phyloP scores from a whole-genome alignment of 2,329 filamentous ascomycete species.

The Fusarium brevicatenulatum region DNA sequence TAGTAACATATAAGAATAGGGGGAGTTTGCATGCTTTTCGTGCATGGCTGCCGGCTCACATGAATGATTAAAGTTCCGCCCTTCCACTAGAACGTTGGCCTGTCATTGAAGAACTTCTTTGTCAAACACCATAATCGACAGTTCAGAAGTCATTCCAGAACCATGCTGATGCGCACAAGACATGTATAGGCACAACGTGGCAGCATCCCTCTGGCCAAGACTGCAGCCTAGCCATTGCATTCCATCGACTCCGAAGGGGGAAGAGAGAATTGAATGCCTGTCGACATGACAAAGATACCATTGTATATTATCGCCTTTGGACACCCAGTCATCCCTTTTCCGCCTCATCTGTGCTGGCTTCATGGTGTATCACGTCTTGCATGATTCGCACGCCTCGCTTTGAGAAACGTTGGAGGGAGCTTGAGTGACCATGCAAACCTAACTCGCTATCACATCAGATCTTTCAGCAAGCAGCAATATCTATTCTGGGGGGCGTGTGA shows the following conservation, averaged over 20 bases:
- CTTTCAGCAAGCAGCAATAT: not conserved
- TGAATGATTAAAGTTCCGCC: slow-evolving; percentile 43
- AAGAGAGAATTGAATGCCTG: slow-evolving; percentile 16
- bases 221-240: slow-evolving; percentile 27
- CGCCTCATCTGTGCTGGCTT: slow-evolving; percentile 31
- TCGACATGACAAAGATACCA: slow-evolving; percentile 3
- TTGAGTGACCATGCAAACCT: slow-evolving; percentile 30
- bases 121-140: slow-evolving; percentile 20
- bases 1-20: slow-evolving; percentile 36
- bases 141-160: slow-evolving; percentile 33
- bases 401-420: slow-evolving; percentile 1
- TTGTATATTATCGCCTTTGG: slow-evolving; percentile 27
- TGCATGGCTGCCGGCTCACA: slow-evolving; percentile 50
- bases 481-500: slow-evolving; percentile 4
- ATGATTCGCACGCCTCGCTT: slow-evolving; percentile 14
- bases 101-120: slow-evolving; percentile 17
- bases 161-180: slow-evolving; percentile 27
- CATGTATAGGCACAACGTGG: slow-evolving; percentile 44
- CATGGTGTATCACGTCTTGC: slow-evolving; percentile 11
- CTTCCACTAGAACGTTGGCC: slow-evolving; percentile 17
- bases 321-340: slow-evolving; percentile 30
- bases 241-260: slow-evolving; percentile 25
- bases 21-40: slow-evolving; percentile 43
- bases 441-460: slow-evolving; percentile 34
- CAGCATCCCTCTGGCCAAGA: slow-evolving; percentile 28